These are phyloP conservation scores for Xylariomycetidae sp. DNA, from an alignment of 2,329 filamentous ascomycete genomes.

Conservation along the genomic window DNA sequence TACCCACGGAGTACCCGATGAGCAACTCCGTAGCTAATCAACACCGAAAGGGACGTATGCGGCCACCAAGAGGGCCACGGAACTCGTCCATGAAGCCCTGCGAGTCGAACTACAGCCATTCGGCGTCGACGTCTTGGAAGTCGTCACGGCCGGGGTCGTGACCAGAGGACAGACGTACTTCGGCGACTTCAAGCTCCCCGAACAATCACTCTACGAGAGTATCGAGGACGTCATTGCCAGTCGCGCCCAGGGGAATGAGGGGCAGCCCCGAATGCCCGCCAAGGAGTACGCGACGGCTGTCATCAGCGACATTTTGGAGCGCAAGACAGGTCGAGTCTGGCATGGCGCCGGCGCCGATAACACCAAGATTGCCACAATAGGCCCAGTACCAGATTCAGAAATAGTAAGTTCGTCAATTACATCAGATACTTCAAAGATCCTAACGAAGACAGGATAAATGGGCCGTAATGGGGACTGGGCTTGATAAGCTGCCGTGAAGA, in stretches of 20 bases:
- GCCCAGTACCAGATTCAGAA: slow-evolving; percentile 14
- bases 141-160: slow-evolving; percentile 21
- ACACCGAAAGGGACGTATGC: slow-evolving; percentile 16
- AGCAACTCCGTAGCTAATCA: neutral
- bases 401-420: slow-evolving; percentile 8
- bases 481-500: too few species aligned
- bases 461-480: slow-evolving; percentile 16
- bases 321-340: slow-evolving; percentile 18
- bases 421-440: neutral
- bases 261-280: slow-evolving; percentile 12
- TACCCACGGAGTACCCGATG: neutral
- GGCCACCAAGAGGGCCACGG: slow-evolving; percentile 22
- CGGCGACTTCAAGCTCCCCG: slow-evolving; percentile 17
- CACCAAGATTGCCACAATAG: slow-evolving; percentile 15
- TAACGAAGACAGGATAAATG: slow-evolving; percentile 17
- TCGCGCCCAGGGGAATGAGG: slow-evolving; percentile 18
- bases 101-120: slow-evolving; percentile 23
- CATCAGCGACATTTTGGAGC: slow-evolving; percentile 11
- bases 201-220: slow-evolving; percentile 17
- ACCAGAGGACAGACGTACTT: slow-evolving; percentile 22
- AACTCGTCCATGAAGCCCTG: slow-evolving; percentile 21
- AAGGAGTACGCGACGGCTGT: slow-evolving; percentile 17
- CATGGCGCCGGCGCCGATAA: slow-evolving; percentile 13
- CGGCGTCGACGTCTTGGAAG: slow-evolving; percentile 20
- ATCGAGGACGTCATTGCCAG: slow-evolving; percentile 14